Conservation (phyloP, 441 rosid genomes). For the Metrosideros polymorpha region DNA sequence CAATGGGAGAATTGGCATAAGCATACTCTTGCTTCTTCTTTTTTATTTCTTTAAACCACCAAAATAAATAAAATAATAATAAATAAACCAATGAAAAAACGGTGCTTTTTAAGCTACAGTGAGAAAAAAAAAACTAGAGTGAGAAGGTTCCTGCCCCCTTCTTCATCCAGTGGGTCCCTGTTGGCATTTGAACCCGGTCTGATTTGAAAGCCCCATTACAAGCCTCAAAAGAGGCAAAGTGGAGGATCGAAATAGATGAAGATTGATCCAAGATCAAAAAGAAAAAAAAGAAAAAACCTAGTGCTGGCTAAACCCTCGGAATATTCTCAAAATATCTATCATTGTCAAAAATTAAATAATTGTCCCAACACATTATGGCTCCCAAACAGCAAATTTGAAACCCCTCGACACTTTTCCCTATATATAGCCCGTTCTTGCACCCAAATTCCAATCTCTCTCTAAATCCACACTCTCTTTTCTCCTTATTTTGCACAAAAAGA, state of each 20-base stretch:
- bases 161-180: background rate
- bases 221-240: background rate
- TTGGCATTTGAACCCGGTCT: background rate
- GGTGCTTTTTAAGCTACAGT: background rate
- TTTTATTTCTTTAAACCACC: background rate
- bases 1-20: background rate
- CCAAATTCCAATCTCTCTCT: conserved; percentile 7
- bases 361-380: background rate
- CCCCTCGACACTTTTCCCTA: conserved; percentile 21
- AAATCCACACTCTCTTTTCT: background rate
- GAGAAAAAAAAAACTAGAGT: background rate
- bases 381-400: conserved; percentile 6
- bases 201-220: background rate
- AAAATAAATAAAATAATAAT: background rate
- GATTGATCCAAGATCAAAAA: background rate
- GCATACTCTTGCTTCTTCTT: background rate
- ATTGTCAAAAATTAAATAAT: conserved; percentile 5
- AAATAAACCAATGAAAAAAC: background rate
- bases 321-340: conserved; percentile 22
- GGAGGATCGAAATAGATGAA: background rate
- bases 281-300: background rate
- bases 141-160: background rate
- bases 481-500: background rate
- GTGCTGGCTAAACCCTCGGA: conserved; percentile 15
- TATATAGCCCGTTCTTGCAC: conserved; percentile 17